phyloP scores from a whole-genome alignment of 2,329 filamentous ascomycete genomes.

The Paecilomyces variotii region DNA sequence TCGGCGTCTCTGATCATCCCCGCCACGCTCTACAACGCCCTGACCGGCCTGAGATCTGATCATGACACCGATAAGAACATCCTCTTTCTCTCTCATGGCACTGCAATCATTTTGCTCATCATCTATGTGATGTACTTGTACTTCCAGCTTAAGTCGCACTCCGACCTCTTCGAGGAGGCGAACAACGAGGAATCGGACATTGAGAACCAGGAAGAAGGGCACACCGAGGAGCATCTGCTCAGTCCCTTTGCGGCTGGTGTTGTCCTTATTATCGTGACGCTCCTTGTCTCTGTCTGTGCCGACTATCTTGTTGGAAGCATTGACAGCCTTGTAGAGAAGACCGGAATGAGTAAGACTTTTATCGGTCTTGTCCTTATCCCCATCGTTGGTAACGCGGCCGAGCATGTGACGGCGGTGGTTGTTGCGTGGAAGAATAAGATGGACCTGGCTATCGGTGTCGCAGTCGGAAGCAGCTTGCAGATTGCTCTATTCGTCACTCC shows the following conservation, averaged over 20 bases:
- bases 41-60: constrained; percentile 38
- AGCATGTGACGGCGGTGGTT: constrained; percentile 74
- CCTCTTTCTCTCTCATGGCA: constrained; percentile 65
- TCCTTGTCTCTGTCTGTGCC: constrained; percentile 65
- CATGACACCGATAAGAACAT: constrained; percentile 46
- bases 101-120: constrained; percentile 63
- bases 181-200: constrained; percentile 33
- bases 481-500: constrained; percentile 76
- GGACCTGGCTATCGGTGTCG: constrained; percentile 64
- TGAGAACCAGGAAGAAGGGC: constrained; percentile 26
- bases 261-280: constrained; percentile 62
- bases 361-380: constrained; percentile 73
- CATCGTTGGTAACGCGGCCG: constrained; percentile 72
- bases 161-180: constrained; percentile 57
- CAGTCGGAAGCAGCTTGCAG: constrained; percentile 74
- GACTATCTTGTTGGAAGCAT: constrained; percentile 73
- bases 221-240: constrained; percentile 46
- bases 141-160: constrained; percentile 71
- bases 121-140: constrained; percentile 70
- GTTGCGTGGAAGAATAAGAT: constrained; percentile 68
- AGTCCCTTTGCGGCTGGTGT: constrained; percentile 55
- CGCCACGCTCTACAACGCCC: constrained; percentile 62
- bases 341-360: constrained; percentile 69
- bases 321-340: constrained; percentile 60
- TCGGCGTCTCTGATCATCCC: constrained; percentile 73